Conservation (phyloP, 441 rosid species). For the Adansonia madagascariensis region DNA sequence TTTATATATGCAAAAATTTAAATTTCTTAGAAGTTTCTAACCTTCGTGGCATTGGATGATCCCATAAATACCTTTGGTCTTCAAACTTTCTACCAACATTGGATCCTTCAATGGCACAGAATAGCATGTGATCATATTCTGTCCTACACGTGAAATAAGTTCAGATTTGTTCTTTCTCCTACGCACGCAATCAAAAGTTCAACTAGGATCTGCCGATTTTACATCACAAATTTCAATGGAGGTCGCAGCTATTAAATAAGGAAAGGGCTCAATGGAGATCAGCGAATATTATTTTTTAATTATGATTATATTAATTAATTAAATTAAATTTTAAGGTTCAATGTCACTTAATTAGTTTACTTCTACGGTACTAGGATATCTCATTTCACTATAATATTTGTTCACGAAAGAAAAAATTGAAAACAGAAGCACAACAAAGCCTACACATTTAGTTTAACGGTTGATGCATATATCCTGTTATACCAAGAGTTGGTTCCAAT, state of each 20-base stretch:
- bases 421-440: background rate
- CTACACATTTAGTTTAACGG: no score
- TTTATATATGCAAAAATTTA: no score
- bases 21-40: constrained; percentile 23
- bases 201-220: background rate
- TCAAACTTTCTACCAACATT: constrained; percentile 31
- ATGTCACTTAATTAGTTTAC: no score
- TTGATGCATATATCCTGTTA: background rate
- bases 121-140: constrained; percentile 33
- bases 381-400: no score
- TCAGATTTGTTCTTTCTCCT: constrained; percentile 26
- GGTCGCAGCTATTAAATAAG: no score
- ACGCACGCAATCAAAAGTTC: constrained; percentile 4
- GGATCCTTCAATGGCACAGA: constrained; percentile 43
- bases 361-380: no score
- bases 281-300: no score
- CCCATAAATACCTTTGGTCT: constrained; percentile 35
- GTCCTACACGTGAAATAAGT: constrained; percentile 18
- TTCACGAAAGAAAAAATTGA: background rate
- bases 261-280: no score
- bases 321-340: no score
- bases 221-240: background rate
- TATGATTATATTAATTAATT: no score
- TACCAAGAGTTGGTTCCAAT: background rate
- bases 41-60: background rate